Evolutionary conservation across 2,329 filamentous ascomycete genomes (phyloP).

Genomic region (Didymella pinodella): DNA sequence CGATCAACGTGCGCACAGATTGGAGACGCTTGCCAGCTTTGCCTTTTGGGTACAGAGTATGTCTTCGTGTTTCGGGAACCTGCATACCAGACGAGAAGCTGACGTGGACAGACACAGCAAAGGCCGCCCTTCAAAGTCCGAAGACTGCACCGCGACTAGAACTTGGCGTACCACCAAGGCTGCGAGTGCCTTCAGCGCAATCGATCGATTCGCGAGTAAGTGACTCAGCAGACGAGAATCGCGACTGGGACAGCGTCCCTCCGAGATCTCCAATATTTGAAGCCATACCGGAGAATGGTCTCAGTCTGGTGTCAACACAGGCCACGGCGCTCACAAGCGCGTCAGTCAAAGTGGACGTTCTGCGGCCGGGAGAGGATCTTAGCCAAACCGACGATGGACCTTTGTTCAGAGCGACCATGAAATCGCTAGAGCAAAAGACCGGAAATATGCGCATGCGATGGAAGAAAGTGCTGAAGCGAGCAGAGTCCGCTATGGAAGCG

Average conservation of each 20-base stretch:
- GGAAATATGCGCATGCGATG: slow-evolving; percentile 92
- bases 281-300: slow-evolving; percentile 57
- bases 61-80: slow-evolving; percentile 41
- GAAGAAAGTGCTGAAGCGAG: slow-evolving; percentile 94
- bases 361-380: slow-evolving; percentile 83
- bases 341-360: slow-evolving; percentile 83
- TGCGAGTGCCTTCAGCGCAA: slow-evolving; percentile 77
- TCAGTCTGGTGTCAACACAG: slow-evolving; percentile 53
- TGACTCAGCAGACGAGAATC: slow-evolving; percentile 66
- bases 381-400: slow-evolving; percentile 88
- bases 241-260: slow-evolving; percentile 52
- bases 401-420: slow-evolving; percentile 95
- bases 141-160: slow-evolving; percentile 72
- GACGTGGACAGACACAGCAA: slow-evolving; percentile 45
- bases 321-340: slow-evolving; percentile 49
- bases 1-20: slow-evolving; percentile 86
- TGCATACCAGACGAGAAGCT: slow-evolving; percentile 8
- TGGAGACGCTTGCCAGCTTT: slow-evolving; percentile 90
- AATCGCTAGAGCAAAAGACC: slow-evolving; percentile 94
- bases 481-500: slow-evolving; percentile 84
- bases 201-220: slow-evolving; percentile 86
- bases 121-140: slow-evolving; percentile 51
- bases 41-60: slow-evolving; percentile 92
- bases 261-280: slow-evolving; percentile 59
- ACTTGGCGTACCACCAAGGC: slow-evolving; percentile 74